Base-by-base conservation (phyloP, 2,329 filamentous ascomycete genomes). In the Chrysoporthe deuterocubensis region DNA sequence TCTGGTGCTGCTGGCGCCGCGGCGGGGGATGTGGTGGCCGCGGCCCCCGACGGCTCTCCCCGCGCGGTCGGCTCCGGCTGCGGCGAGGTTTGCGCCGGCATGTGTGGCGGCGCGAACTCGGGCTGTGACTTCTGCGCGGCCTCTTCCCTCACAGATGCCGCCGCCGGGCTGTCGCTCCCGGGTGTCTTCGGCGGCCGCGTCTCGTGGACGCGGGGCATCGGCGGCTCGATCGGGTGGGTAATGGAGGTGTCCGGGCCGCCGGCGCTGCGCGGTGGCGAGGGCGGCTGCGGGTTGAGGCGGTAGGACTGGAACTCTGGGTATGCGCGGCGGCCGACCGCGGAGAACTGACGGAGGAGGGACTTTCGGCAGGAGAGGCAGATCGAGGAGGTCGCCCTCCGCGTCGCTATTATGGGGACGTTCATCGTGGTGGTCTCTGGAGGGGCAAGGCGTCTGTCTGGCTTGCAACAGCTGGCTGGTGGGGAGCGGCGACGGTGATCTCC, bases 81-180 rank as follows among this genome's bases (percentile, higher is more conserved):
- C 67, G 43, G 72, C 40, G 64, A 71, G 62, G 73, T 65, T 44
- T 74, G 37, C 62, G 78, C 70, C 37, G 79, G 66, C 37, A 80
- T 72, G 21, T 81, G 72, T 21, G 75, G 50, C n/a, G 18, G 58
- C 21, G 74, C 71, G 65, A 80, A 73, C 16, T 52, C 76, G 13
- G 86, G 81, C 74, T 88, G 89, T 44, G 88, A 81, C 75, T 88
- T 90, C 76, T 94, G 91, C 1, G 89, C 87, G 76, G 92, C 89
- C 58, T 79, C 78, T 76, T 94, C 91, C 37, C 83, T 80, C 32
- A 89, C 72, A 68, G 83, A 83, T 34, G 76, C 14, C 56, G 34
- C 9, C n/a, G 16, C 34, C 34, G 16, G 9, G 37, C 9, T n/a
- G 13, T 11, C 34, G 34, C 3, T 21, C 61, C 62, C 26, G 54